Percentiles rank a stretch among this genome's conserved stretches.
Evolutionary conservation across 352 stramenopile species (phyloP).

Genomic region (Phytophthora aleatoria): DNA sequence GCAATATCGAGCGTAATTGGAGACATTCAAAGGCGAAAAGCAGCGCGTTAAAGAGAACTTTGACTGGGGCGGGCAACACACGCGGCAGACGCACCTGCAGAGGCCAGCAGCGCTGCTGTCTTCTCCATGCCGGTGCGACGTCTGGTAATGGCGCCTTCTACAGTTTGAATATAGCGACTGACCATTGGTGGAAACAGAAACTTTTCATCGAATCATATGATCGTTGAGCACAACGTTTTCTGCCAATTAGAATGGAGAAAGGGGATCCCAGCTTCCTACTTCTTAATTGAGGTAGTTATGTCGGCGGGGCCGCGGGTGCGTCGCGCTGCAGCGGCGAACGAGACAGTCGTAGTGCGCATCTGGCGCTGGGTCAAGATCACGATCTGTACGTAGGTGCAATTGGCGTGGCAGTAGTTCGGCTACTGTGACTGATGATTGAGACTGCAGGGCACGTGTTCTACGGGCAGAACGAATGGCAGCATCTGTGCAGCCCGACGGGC

Average conservation of each 20-base stretch:
- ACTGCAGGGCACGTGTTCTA: slow-evolving; percentile 59
- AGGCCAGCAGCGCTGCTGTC: slow-evolving; percentile 60
- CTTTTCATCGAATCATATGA: neutral
- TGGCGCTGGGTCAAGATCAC: slow-evolving; percentile 79
- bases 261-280: slow-evolving; percentile 1
- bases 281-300: slow-evolving; percentile 30
- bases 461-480: slow-evolving; percentile 76
- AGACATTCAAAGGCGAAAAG: neutral
- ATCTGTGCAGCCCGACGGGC: slow-evolving; percentile 52
- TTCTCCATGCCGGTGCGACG: slow-evolving; percentile 44
- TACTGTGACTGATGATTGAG: slow-evolving; percentile 1
- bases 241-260: neutral
- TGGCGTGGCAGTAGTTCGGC: neutral
- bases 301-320: slow-evolving; percentile 60
- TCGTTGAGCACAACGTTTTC: neutral
- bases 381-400: slow-evolving; percentile 37
- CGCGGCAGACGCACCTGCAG: slow-evolving; percentile 39
- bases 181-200: slow-evolving; percentile 1
- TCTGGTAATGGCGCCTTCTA: slow-evolving; percentile 14
- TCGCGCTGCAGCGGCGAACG: slow-evolving; percentile 57
- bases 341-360: slow-evolving; percentile 55
- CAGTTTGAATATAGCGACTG: slow-evolving; percentile 25
- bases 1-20: neutral
- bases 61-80: neutral
- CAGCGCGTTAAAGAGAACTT: neutral